Conservation (phyloP, 2,329 filamentous ascomycete genomes). For the Fusarium newnesense region DNA sequence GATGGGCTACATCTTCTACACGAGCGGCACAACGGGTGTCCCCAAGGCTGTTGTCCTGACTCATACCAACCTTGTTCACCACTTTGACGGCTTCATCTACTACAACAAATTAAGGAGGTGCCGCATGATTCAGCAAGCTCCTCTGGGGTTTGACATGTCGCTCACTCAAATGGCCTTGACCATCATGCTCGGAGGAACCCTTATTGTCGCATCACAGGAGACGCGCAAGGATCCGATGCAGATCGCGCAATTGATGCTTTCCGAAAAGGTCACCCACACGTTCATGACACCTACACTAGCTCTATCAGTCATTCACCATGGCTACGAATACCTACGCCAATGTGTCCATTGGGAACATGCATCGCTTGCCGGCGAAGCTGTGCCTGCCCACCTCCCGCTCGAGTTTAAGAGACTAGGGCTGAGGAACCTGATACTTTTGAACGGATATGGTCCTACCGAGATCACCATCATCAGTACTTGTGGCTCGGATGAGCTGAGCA, state of each 20-base stretch:
- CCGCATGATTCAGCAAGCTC: not conserved
- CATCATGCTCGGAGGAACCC: not conserved
- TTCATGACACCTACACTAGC: slow-evolving; percentile 9
- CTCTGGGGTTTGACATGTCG: slow-evolving; percentile 6
- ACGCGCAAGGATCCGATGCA: slow-evolving; percentile 1
- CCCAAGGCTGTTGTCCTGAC: not conserved
- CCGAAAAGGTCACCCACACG: slow-evolving; percentile 2
- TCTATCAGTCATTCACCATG: not conserved
- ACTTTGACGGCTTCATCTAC: not conserved
- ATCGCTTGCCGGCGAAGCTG: not conserved
- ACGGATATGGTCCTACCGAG: slow-evolving; percentile 2
- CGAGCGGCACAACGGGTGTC: slow-evolving; percentile 1
- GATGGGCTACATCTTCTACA: slow-evolving; percentile 3
- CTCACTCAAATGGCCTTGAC: slow-evolving; percentile 3
- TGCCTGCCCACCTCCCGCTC: no score
- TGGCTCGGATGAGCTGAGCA: not conserved
- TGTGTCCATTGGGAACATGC: slow-evolving; percentile 1
- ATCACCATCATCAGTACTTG: not conserved
- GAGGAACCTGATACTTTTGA: not conserved
- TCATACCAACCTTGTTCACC: not conserved
- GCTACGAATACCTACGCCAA: not conserved
- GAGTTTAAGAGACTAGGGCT: not conserved
- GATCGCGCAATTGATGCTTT: slow-evolving; percentile 1
- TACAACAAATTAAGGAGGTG: not conserved
- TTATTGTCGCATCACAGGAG: not conserved